Percentiles rank a stretch among this genome's conserved stretches.
Evolutionary conservation across 257 asterid genomes (phyloP).

Genomic region (Plantago elongata): DNA sequence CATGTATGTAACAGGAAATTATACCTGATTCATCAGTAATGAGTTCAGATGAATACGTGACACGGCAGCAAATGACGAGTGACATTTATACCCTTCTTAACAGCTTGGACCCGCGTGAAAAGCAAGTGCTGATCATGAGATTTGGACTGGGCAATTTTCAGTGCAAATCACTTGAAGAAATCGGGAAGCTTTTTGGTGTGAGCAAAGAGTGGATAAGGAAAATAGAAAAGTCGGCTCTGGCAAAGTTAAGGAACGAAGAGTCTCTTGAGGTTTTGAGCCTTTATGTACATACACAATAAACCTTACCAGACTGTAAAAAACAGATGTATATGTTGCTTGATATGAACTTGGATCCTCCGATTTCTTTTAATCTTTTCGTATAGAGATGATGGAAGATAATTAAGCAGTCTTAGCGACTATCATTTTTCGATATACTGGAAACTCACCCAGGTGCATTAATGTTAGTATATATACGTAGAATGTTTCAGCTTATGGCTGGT

Average conservation of each 20-base stretch:
- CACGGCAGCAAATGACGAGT: constrained; percentile 41
- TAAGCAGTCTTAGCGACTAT: too few species aligned
- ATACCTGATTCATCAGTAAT: constrained; percentile 47
- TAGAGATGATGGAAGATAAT: too few species aligned
- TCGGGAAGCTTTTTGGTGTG: constrained; percentile 56
- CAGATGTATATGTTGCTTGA: not conserved
- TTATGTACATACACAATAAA: constrained; percentile 31
- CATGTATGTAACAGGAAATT: constrained; percentile 45
- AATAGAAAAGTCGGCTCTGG: constrained; percentile 61
- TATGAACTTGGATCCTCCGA: too few species aligned
- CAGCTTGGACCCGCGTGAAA: constrained; percentile 60
- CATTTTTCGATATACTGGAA: too few species aligned
- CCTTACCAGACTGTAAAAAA: not conserved
- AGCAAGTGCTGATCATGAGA: constrained; percentile 61
- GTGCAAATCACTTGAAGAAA: constrained; percentile 68
- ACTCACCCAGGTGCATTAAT: not conserved
- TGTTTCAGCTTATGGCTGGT: not conserved
- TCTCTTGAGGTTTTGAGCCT: constrained; percentile 42
- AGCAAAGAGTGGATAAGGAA: constrained; percentile 95
- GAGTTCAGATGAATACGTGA: constrained; percentile 53
- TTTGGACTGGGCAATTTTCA: constrained; percentile 58
- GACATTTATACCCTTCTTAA: constrained; percentile 47
- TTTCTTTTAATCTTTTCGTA: too few species aligned
- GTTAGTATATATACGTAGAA: not conserved
- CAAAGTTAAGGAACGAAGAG: constrained; percentile 44